Conservation (phyloP, 2,329 filamentous ascomycete genomes). For the Colletotrichum theobromicola region DNA sequence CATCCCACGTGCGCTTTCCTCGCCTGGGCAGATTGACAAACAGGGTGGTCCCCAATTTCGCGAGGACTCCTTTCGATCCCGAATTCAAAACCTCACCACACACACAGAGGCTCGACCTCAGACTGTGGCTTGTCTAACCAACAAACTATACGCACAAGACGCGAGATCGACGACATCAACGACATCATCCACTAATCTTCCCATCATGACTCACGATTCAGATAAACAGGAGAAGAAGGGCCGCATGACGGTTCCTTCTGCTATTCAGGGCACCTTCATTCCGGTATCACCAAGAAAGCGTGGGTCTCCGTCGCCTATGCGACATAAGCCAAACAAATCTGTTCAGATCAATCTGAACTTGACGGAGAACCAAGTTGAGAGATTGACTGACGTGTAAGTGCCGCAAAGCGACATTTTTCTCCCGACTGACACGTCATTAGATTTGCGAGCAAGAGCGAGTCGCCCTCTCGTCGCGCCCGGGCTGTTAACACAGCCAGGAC, state of each 20-base stretch:
- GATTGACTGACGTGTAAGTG: slow-evolving; percentile 49
- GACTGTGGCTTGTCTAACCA: background rate
- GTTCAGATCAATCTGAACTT: slow-evolving; percentile 53
- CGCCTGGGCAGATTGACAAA: background rate
- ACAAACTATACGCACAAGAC: background rate
- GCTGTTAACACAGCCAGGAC: slow-evolving; percentile 22
- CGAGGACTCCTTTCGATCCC: slow-evolving; percentile 5
- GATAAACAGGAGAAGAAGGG: slow-evolving; percentile 9
- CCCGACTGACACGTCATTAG: slow-evolving; percentile 26
- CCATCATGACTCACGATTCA: slow-evolving; percentile 1
- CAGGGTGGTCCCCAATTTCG: background rate
- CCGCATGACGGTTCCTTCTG: slow-evolving; percentile 2
- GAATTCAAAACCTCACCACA: background rate
- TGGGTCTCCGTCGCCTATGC: slow-evolving; percentile 39
- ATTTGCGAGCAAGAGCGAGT: slow-evolving; percentile 36
- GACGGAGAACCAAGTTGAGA: slow-evolving; percentile 54
- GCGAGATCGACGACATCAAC: background rate
- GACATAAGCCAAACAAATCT: slow-evolving; percentile 38
- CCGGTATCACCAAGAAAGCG: slow-evolving; percentile 36
- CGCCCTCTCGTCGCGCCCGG: slow-evolving; percentile 28
- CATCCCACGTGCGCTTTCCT: background rate
- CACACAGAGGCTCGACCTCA: background rate
- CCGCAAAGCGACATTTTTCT: no score
- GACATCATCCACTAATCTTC: background rate
- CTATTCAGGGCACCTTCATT: slow-evolving; percentile 44